Evolutionary conservation across 495 filamentous ascomycete genomes (phyloP).

Genomic region (Tuber umbilicatum): DNA sequence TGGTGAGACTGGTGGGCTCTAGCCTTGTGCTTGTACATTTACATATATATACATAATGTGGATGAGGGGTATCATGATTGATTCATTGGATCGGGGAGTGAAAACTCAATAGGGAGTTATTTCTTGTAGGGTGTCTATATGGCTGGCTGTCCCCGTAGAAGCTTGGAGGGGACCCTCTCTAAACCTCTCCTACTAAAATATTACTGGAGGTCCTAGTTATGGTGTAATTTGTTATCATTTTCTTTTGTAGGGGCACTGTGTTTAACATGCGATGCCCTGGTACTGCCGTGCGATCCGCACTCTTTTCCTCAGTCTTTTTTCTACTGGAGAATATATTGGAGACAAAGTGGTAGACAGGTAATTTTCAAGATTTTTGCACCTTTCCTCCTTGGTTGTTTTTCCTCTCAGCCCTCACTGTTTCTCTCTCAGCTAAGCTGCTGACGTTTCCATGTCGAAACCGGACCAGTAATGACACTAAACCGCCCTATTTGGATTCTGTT

Average conservation of each 20-base stretch:
- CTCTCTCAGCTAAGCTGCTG: not conserved
- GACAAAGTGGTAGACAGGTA: not conserved
- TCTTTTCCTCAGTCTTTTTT: not conserved
- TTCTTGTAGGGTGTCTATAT: not conserved
- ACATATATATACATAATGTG: not conserved
- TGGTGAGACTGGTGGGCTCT: not conserved
- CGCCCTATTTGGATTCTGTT: not conserved
- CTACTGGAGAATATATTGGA: not conserved
- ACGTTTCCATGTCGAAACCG: not conserved
- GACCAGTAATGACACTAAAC: not conserved
- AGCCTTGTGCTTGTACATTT: not conserved
- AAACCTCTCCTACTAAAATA: not conserved
- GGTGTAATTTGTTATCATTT: not conserved
- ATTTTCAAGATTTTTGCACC: not conserved
- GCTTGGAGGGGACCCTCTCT: not conserved
- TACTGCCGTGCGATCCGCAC: not conserved
- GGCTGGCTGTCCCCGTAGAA: not conserved
- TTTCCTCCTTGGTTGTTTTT: not conserved
- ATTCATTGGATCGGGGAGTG: not conserved
- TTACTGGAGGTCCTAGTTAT: not conserved
- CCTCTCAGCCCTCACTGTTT: not conserved
- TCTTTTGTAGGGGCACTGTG: not conserved
- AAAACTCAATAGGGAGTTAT: not conserved
- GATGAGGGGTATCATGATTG: not conserved
- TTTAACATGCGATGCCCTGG: not conserved